A percentile compares a stretch with the other conserved stretches of the same genome.
Conservation (phyloP, 495 filamentous ascomycete genomes). For the Pseudomonodictys pantanalensis region DNA sequence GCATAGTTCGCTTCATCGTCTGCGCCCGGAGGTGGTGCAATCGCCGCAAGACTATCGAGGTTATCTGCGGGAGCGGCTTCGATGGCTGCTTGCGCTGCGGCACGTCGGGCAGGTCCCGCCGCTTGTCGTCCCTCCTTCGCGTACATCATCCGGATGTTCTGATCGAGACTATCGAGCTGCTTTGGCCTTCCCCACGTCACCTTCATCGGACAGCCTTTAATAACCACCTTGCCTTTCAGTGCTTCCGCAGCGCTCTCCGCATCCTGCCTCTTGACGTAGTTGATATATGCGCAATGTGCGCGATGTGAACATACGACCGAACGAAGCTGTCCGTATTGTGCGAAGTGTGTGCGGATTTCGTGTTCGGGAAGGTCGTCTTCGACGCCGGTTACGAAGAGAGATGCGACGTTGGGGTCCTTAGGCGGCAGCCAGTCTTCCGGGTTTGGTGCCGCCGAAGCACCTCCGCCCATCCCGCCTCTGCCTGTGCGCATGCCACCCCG, state of each 20-base stretch:
- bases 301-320: constrained; percentile 93
- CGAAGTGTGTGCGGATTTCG: constrained; percentile 85
- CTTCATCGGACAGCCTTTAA: constrained; percentile 77
- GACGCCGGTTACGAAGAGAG: constrained; percentile 89
- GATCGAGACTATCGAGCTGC: constrained; percentile 83
- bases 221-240: constrained; percentile 83
- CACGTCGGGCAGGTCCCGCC: constrained; percentile 45
- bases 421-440: constrained; percentile 83
- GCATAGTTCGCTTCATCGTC: constrained; percentile 74
- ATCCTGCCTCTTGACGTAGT: constrained; percentile 75
- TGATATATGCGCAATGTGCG: constrained; percentile 94
- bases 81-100: constrained; percentile 29
- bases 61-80: constrained; percentile 45
- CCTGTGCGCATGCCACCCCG: constrained; percentile 44
- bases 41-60: constrained; percentile 48
- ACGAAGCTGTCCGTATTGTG: constrained; percentile 79
- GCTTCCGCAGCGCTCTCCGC: constrained; percentile 81
- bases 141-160: constrained; percentile 71
- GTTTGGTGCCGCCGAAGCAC: constrained; percentile 71
- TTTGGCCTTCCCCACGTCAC: constrained; percentile 91
- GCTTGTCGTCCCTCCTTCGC: constrained; percentile 69
- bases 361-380: constrained; percentile 95
- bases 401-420: constrained; percentile 76
- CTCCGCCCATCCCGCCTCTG: constrained; percentile 60
- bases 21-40: constrained; percentile 81